These are phyloP conservation scores for Massariosphaeria phaeospora DNA, from an alignment of 495 filamentous ascomycete species.

Conservation along the genomic window DNA sequence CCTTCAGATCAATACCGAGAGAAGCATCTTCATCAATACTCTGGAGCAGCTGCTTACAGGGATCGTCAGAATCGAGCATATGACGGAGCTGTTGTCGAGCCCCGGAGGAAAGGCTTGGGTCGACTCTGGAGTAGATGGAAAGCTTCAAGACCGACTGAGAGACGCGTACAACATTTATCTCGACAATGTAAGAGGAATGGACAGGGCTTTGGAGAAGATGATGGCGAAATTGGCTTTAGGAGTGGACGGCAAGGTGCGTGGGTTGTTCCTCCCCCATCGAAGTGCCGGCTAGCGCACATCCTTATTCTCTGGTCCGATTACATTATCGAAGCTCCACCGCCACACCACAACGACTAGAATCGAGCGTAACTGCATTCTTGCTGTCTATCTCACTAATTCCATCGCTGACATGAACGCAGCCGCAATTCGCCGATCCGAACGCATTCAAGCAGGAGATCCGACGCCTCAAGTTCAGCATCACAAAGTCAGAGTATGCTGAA, in stretches of 20 bases:
- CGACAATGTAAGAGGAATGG: conserved; percentile 11
- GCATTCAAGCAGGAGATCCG: conserved; percentile 10
- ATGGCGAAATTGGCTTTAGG: conserved; percentile 9
- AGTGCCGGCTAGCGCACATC: too few relatives aligned
- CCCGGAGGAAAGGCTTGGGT: neutral
- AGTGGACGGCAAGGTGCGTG: conserved; percentile 9
- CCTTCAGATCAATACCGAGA: conserved; percentile 25
- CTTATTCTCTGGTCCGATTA: too few relatives aligned
- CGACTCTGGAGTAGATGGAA: conserved; percentile 2
- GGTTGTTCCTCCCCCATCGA: too few relatives aligned
- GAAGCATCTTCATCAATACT: conserved; percentile 29
- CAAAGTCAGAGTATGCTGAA: conserved; percentile 17
- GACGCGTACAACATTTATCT: conserved; percentile 8
- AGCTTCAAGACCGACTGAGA: conserved; percentile 7
- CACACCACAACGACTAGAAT: too few relatives aligned
- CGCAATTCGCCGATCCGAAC: conserved; percentile 13
- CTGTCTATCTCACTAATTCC: neutral
- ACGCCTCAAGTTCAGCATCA: conserved; percentile 14
- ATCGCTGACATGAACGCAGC: neutral
- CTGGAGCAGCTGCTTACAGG: conserved; percentile 31
- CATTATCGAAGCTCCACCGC: too few relatives aligned
- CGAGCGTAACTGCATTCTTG: neutral
- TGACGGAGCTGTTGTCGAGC: neutral
- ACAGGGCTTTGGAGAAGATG: conserved; percentile 7
- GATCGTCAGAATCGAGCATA: conserved; percentile 2